These are phyloP conservation scores for Cytospora schulzeri DNA, from an alignment of 2,329 filamentous ascomycete species.

Conservation along the genomic window DNA sequence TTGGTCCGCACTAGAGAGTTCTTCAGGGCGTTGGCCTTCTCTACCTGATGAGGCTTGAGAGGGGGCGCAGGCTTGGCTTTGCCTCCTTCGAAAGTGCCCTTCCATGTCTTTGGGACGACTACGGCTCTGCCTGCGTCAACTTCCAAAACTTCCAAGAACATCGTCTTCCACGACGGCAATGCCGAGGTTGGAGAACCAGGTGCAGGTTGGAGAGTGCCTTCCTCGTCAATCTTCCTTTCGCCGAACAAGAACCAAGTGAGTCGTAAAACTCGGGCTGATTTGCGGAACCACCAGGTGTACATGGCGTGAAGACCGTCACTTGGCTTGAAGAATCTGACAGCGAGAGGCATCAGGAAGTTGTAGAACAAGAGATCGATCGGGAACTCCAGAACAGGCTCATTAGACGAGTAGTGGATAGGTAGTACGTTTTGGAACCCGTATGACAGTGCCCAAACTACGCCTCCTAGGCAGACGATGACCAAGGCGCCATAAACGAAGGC, in stretches of 20 bases:
- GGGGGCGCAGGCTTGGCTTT: conserved; percentile 45
- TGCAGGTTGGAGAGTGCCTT: conserved; percentile 63
- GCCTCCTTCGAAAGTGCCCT: conserved; percentile 53
- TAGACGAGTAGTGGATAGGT: conserved; percentile 91
- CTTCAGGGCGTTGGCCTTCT: conserved; percentile 44
- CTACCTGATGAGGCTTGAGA: conserved; percentile 42
- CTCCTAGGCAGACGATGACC: conserved; percentile 89
- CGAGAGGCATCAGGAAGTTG: conserved; percentile 91
- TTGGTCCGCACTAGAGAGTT: conserved; percentile 48
- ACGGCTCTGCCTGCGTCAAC: conserved; percentile 41
- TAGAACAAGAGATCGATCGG: conserved; percentile 93
- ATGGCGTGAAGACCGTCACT: conserved; percentile 81
- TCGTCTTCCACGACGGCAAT: conserved; percentile 43
- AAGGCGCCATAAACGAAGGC: conserved; percentile 93
- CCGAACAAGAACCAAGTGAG: conserved; percentile 94
- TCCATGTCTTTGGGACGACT: conserved; percentile 61
- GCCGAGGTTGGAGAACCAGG: conserved; percentile 36
- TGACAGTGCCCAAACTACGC: conserved; percentile 90
- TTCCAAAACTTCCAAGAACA: conserved; percentile 56
- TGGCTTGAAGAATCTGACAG: conserved; percentile 81
- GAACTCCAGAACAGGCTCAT: conserved; percentile 90
- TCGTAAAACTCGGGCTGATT: conserved; percentile 76
- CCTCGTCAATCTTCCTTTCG: conserved; percentile 78
- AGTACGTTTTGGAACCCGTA: conserved; percentile 70
- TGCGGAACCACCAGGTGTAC: conserved; percentile 96